These are phyloP conservation scores for Pilaira anomala DNA, from an alignment of 192 early-diverging fungal genomes.

Conservation along the genomic window DNA sequence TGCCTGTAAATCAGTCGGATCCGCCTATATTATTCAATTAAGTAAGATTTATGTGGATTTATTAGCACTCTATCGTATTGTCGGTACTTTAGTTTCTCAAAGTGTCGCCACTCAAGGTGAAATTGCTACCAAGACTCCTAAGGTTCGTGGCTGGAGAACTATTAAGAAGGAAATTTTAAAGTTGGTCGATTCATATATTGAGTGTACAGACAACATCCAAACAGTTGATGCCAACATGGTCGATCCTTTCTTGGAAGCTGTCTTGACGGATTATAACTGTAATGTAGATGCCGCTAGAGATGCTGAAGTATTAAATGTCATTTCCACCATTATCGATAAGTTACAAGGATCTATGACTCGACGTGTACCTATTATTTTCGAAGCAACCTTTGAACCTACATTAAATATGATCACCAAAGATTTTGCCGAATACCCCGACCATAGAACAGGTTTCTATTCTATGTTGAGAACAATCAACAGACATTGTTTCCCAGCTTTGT, in stretches of 20 bases:
- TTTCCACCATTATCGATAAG: conserved; percentile 82
- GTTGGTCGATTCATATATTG: conserved; percentile 91
- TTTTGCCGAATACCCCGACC: conserved; percentile 96
- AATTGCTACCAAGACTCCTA: conserved; percentile 89
- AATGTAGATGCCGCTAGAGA: conserved; percentile 89
- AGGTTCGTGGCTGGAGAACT: conserved; percentile 85
- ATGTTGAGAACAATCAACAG: conserved; percentile 88
- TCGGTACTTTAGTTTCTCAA: conserved; percentile 79
- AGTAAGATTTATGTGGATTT: conserved; percentile 88
- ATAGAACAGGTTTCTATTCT: conserved; percentile 92
- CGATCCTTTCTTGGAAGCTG: conserved; percentile 85
- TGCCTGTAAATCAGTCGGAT: conserved; percentile 84
- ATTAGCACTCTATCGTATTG: conserved; percentile 87
- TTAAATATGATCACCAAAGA: conserved; percentile 99
- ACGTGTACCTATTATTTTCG: conserved; percentile 82
- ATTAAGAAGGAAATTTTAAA: conserved; percentile 96
- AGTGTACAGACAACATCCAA: conserved; percentile 81
- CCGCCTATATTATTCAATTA: conserved; percentile 86
- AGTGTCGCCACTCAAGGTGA: conserved; percentile 68
- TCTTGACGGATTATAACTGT: conserved; percentile 83
- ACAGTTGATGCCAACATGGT: conserved; percentile 82
- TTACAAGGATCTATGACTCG: conserved; percentile 81
- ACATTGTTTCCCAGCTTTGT: conserved; percentile 89
- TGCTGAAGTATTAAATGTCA: conserved; percentile 90
- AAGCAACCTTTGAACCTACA: conserved; percentile 94